A percentile compares a stretch with the other conserved stretches of the same genome.
These are phyloP conservation scores for Atractiella rhizophila DNA, from an alignment of 768 basidiomycete genomes.

Conservation along the genomic window DNA sequence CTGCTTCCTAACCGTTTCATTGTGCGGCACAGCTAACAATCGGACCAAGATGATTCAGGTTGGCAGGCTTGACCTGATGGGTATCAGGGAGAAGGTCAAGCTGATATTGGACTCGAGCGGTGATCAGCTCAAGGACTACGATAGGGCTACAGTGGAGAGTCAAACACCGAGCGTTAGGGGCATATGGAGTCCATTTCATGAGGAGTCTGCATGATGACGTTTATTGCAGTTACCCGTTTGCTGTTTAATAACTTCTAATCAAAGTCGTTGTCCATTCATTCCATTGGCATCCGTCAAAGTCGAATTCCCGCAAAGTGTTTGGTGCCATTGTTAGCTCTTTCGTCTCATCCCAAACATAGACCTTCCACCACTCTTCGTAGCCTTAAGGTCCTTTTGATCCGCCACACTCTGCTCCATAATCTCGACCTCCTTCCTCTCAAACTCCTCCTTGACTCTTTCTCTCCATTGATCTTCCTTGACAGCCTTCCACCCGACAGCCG, in stretches of 20 bases:
- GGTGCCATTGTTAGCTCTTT: too few relatives aligned
- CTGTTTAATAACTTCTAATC: too few relatives aligned
- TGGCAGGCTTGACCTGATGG: slow-evolving; percentile 44
- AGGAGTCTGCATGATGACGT: too few relatives aligned
- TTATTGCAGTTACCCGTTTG: too few relatives aligned
- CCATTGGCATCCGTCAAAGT: too few relatives aligned
- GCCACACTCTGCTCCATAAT: too few relatives aligned
- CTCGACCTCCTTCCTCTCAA: slow-evolving; percentile 2
- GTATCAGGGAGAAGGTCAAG: slow-evolving; percentile 50
- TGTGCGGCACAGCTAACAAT: slow-evolving; percentile 36
- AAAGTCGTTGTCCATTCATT: too few relatives aligned
- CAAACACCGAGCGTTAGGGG: slow-evolving; percentile 60
- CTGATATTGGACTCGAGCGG: slow-evolving; percentile 70
- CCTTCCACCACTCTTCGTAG: too few relatives aligned
- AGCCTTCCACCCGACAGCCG: slow-evolving; percentile 10
- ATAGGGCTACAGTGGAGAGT: slow-evolving; percentile 47
- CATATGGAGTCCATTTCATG: slow-evolving; percentile 73
- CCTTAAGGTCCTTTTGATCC: too few relatives aligned
- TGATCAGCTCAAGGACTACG: slow-evolving; percentile 54
- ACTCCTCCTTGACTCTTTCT: slow-evolving; percentile 9
- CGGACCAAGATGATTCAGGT: slow-evolving; percentile 70
- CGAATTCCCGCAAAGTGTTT: too few relatives aligned
- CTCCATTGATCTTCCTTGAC: slow-evolving; percentile 10
- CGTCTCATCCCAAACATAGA: too few relatives aligned
- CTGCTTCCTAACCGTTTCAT: not conserved